Conservation (phyloP, 2,329 filamentous ascomycete genomes). For the Nannizzia gypsea region DNA sequence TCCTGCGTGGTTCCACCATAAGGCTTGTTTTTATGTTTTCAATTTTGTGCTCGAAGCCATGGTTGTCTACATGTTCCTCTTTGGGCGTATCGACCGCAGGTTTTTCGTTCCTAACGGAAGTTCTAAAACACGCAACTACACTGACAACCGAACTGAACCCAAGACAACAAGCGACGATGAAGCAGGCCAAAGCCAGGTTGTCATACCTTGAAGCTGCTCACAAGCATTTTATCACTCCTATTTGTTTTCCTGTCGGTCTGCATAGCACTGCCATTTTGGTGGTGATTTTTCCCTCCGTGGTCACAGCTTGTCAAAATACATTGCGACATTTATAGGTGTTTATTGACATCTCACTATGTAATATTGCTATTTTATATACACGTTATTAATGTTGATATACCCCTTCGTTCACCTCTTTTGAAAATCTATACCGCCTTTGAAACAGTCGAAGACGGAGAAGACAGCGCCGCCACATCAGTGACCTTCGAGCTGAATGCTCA, state of each 20-base stretch:
- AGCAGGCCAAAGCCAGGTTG: neutral
- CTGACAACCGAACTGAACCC: neutral
- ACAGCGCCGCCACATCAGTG: neutral
- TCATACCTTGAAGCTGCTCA: neutral
- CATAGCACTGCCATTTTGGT: neutral
- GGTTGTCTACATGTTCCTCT: conserved; percentile 55
- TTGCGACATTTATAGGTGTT: no score
- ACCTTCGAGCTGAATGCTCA: neutral
- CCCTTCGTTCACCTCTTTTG: neutral
- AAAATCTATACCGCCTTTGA: no score
- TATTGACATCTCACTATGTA: neutral
- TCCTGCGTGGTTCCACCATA: conserved; percentile 59
- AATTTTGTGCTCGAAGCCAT: conserved; percentile 64
- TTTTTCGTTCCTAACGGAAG: conserved; percentile 66
- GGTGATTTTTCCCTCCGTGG: neutral
- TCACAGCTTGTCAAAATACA: no score
- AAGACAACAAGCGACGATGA: neutral
- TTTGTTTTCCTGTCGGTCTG: neutral
- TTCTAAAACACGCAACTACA: conserved; percentile 15
- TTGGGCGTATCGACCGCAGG: conserved; percentile 58
- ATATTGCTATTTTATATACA: neutral
- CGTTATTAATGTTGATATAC: neutral
- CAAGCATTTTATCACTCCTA: neutral
- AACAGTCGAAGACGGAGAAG: neutral
- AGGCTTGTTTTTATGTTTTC: conserved; percentile 66